A percentile compares a stretch with the other conserved stretches of the same genome.
Conservation (phyloP, 129 eudicot species). For the Dittrichia graveolens region DNA sequence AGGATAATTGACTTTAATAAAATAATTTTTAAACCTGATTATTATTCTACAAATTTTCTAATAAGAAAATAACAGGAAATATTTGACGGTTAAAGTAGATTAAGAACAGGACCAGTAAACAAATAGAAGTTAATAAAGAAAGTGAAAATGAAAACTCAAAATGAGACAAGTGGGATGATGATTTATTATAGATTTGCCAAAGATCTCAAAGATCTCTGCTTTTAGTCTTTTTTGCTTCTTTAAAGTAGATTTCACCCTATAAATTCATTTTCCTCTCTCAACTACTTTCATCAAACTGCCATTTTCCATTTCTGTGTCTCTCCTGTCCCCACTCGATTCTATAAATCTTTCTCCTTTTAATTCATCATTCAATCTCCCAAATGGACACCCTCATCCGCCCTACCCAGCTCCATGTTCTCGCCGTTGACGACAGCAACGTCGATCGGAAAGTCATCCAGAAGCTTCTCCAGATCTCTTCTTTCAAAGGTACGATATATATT, state of each 20-base stretch:
- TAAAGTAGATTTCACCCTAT: constrained; percentile 40
- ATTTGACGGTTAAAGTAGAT: too few species aligned
- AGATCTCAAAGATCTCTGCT: constrained; percentile 35
- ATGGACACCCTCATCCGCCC: constrained; percentile 9
- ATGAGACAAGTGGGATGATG: constrained; percentile 40
- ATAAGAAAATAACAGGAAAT: too few species aligned
- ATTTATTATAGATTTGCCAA: constrained; percentile 36
- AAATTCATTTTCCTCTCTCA: constrained; percentile 33
- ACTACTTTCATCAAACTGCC: constrained; percentile 31
- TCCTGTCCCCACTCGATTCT: constrained; percentile 34
- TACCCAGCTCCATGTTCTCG: constrained; percentile 36
- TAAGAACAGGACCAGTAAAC: too few species aligned
- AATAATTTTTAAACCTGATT: too few species aligned
- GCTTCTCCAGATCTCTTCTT: constrained; percentile 37
- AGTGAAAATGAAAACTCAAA: background rate
- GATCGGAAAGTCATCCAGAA: constrained; percentile 42
- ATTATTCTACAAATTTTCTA: too few species aligned
- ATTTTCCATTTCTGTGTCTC: constrained; percentile 31
- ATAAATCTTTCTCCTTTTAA: constrained; percentile 2
- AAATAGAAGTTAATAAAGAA: background rate
- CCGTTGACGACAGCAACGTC: constrained; percentile 44
- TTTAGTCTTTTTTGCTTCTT: constrained; percentile 38
- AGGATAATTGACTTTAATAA: too few species aligned
- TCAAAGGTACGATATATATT: constrained; percentile 26
- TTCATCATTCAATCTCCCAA: background rate